Base-by-base conservation (phyloP, 768 basidiomycete genomes). In the Pleurotus tuber-regium region DNA sequence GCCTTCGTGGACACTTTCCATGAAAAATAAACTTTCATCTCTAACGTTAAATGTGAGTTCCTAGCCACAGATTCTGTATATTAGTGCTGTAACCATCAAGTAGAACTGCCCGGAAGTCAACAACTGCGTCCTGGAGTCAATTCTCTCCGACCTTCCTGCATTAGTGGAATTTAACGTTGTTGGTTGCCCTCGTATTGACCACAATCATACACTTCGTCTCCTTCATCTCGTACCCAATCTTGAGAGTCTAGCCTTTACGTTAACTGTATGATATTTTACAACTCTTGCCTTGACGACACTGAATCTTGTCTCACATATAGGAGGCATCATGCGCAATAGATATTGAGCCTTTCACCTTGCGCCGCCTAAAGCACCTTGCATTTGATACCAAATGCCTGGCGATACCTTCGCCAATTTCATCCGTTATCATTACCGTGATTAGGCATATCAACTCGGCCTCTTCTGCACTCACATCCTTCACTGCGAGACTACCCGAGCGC, bases 1-100 rank as follows among this genome's bases (percentile, higher is more conserved):
- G 16, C 84, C 87, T 8, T 62, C 56, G 18, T 90, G 89, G 87
- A 63, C 72, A 2, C 59, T 59, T 5, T 59, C 60, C 23, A 61
- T 84, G 42, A 65, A 66, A 38, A 62, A 56, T 21, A 79, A 77
- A 1, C 66, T 88, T 57, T 74, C 71, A 2, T 74, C 67, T 25
- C 67, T 91, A 56, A 81, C 81, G 1, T 64, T 91, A 38, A 80
- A 70, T 58, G 88, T 89, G 59, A 51, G 86, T 71, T 12, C n/a
- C 21, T 40, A 8, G n/a, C 6, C 41, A 41, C 39, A 16, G 29
- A 39, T 19, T n/a, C 4, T 33, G 8, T 23, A 8, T 30, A 3
- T 33, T 12, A 23, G 4, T 24, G 26, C 24, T 38, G 52, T 10
- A 21, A 40, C 40, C 2, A 36, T 38, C n/a, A 33, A 4, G 19